These are phyloP conservation scores for Bidens hawaiensis DNA, from an alignment of 140 eudicot species.

Conservation along the genomic window DNA sequence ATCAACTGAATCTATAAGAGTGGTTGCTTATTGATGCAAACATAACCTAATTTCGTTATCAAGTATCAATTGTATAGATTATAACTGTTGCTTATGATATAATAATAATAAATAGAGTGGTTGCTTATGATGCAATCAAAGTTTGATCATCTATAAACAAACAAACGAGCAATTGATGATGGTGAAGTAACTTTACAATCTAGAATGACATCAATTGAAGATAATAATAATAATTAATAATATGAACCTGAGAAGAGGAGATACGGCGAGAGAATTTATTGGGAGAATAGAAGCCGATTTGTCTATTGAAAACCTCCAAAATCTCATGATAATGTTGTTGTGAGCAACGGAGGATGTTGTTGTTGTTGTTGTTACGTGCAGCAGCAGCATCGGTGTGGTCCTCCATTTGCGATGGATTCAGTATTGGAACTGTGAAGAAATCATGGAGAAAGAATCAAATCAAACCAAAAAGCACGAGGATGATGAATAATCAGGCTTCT, in stretches of 20 bases:
- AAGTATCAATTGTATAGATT: no score
- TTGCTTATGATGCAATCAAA: background rate
- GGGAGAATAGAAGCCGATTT: slow-evolving; percentile 50
- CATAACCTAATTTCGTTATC: no score
- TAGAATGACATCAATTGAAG: background rate
- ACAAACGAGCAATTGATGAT: no score
- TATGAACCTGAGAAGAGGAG: slow-evolving; percentile 8
- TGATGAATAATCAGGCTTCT: slow-evolving; percentile 1
- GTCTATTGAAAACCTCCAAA: slow-evolving; percentile 32
- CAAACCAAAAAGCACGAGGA: background rate
- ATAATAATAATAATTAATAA: background rate
- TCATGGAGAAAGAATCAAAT: background rate
- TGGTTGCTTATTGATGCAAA: no score
- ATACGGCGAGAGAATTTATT: background rate
- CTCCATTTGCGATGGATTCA: slow-evolving; percentile 3
- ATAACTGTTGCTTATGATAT: background rate
- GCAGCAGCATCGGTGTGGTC: no score
- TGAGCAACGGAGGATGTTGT: no score
- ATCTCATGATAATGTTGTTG: slow-evolving; percentile 1
- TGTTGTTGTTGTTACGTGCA: background rate
- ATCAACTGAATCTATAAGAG: background rate
- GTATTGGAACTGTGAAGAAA: background rate
- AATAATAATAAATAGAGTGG: no score
- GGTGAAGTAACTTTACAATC: no score
- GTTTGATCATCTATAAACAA: background rate